A percentile compares a stretch with the other conserved stretches of the same genome.
These are phyloP conservation scores for Pseudogymnoascus sp. DNA, from an alignment of 2,329 filamentous ascomycete species.

Conservation along the genomic window DNA sequence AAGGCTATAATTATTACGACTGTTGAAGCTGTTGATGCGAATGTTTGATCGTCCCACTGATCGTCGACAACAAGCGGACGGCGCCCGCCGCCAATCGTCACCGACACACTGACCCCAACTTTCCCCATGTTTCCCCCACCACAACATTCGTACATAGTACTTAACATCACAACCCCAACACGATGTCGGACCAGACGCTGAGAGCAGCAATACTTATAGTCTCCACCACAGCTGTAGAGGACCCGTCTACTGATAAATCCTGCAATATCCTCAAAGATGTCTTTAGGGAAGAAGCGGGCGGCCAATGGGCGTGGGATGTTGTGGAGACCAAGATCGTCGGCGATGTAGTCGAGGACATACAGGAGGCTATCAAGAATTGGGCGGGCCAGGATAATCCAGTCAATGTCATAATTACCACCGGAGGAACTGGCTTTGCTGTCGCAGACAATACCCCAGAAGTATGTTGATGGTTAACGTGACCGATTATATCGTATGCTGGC, in stretches of 20 bases:
- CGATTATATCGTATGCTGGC: neutral
- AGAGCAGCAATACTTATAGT: constrained; percentile 75
- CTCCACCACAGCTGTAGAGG: constrained; percentile 78
- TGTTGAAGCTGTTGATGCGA: neutral
- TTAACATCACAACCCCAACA: neutral
- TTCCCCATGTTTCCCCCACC: neutral
- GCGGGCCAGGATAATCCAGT: constrained; percentile 53
- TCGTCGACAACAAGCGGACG: neutral
- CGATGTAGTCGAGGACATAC: constrained; percentile 68
- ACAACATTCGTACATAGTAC: neutral
- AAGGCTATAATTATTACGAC: neutral
- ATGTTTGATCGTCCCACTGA: neutral
- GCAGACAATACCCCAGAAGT: constrained; percentile 87
- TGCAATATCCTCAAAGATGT: constrained; percentile 57
- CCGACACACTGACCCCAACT: neutral
- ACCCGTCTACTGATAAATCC: constrained; percentile 71
- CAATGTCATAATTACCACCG: constrained; percentile 80
- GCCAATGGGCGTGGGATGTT: constrained; percentile 58
- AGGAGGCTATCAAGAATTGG: constrained; percentile 63
- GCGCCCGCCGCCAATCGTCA: neutral
- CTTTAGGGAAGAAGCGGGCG: constrained; percentile 56
- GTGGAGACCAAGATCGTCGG: constrained; percentile 65
- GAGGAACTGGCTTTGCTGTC: constrained; percentile 84
- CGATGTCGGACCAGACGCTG: constrained; percentile 40
- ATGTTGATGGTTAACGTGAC: constrained; percentile 18